Percentiles rank a stretch among this genome's conserved stretches.
These are phyloP conservation scores for Cornus kousa DNA, from an alignment of 148 eudicot species.

Conservation along the genomic window DNA sequence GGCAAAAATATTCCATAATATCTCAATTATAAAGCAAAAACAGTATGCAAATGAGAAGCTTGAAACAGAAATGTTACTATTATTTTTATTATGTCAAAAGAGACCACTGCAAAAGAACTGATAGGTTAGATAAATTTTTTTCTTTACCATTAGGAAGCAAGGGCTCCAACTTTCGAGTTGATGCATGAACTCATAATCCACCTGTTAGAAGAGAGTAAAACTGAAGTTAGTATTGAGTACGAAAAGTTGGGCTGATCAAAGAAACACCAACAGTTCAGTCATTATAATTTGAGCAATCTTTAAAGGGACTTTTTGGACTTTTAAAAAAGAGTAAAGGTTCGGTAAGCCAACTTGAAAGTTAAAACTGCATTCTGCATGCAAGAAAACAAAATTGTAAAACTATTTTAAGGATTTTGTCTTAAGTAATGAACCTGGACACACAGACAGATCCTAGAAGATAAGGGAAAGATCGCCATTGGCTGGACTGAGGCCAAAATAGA, in stretches of 20 bases:
- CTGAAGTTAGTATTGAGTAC: background rate
- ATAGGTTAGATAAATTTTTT: slow-evolving; percentile 38
- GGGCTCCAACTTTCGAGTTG: slow-evolving; percentile 39
- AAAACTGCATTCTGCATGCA: too few relatives aligned
- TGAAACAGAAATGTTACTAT: background rate
- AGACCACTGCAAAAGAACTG: slow-evolving; percentile 59
- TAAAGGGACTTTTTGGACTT: too few relatives aligned
- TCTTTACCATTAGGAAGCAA: slow-evolving; percentile 33
- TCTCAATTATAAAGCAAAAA: background rate
- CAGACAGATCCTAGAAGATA: too few relatives aligned
- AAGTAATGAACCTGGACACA: too few relatives aligned
- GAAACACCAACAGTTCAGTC: too few relatives aligned
- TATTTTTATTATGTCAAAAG: slow-evolving; percentile 5
- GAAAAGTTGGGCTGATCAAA: background rate
- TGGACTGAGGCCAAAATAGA: too few relatives aligned
- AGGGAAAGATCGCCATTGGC: too few relatives aligned
- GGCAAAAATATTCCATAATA: background rate
- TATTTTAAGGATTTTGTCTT: too few relatives aligned
- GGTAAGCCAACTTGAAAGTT: too few relatives aligned
- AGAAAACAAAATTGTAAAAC: too few relatives aligned
- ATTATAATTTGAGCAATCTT: too few relatives aligned
- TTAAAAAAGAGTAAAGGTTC: too few relatives aligned
- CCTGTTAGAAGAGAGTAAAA: slow-evolving; percentile 27
- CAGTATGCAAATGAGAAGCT: background rate
- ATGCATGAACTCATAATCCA: slow-evolving; percentile 50